These are phyloP conservation scores for Aspergillus eucalypticola DNA, from an alignment of 2,329 filamentous ascomycete species.

Conservation along the genomic window DNA sequence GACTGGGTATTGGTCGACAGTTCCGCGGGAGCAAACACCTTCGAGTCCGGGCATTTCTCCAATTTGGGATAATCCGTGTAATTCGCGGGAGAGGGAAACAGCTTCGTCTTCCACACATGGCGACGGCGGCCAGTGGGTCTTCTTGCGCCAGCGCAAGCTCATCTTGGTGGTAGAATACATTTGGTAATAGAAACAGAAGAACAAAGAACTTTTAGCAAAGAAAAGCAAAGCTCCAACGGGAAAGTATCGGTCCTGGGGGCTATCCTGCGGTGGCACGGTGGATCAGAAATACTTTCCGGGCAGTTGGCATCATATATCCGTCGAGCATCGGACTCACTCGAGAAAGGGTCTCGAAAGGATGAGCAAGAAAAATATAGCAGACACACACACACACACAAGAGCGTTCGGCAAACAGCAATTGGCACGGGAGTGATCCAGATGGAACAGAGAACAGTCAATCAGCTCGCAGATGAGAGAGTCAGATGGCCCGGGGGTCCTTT, in stretches of 20 bases:
- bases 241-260: slow-evolving; percentile 7
- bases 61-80: slow-evolving; percentile 33
- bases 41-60: slow-evolving; percentile 35
- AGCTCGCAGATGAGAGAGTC: neutral
- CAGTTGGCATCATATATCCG: slow-evolving; percentile 26
- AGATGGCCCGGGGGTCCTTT: neutral
- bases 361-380: slow-evolving; percentile 6
- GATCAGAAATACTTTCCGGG: slow-evolving; percentile 22
- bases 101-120: slow-evolving; percentile 49
- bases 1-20: slow-evolving; percentile 48
- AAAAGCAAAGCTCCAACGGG: slow-evolving; percentile 4
- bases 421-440: neutral
- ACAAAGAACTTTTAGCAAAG: slow-evolving; percentile 18
- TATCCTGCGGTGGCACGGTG: slow-evolving; percentile 25
- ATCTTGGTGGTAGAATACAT: slow-evolving; percentile 18
- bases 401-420: slow-evolving; percentile 13
- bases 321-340: slow-evolving; percentile 23
- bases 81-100: slow-evolving; percentile 44
- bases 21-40: slow-evolving; percentile 39
- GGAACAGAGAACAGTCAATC: neutral
- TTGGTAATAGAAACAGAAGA: slow-evolving; percentile 5
- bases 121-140: slow-evolving; percentile 43
- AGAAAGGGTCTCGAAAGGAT: slow-evolving; percentile 6
- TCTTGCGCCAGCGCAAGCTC: slow-evolving; percentile 30
- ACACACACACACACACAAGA: neutral